Evolutionary conservation across 192 early-diverging fungal species (phyloP).

Genomic region (Rhizophagus clarus): DNA sequence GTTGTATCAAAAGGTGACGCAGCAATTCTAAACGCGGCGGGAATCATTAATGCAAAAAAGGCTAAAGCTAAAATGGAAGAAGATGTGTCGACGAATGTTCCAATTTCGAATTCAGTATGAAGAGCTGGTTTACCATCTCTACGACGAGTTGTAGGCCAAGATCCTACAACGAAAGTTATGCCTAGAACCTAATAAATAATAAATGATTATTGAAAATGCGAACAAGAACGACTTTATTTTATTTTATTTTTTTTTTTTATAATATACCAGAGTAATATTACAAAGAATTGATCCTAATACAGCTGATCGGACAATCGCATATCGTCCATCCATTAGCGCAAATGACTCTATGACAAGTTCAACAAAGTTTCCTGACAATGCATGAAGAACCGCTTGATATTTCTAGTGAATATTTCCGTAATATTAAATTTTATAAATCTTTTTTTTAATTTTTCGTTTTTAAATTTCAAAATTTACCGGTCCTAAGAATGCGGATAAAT

Average conservation of each 20-base stretch:
- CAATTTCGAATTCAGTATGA: not conserved
- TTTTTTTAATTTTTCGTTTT: not conserved
- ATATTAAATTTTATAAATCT: too few species aligned
- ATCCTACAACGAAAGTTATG: conserved; percentile 76
- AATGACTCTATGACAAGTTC: conserved; percentile 40
- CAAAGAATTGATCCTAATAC: conserved; percentile 89
- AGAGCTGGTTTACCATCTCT: conserved; percentile 38
- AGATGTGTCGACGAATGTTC: conserved; percentile 56
- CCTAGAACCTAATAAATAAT: conserved; percentile 54
- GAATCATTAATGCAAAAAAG: conserved; percentile 57
- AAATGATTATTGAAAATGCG: not conserved
- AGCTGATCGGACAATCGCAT: conserved; percentile 46
- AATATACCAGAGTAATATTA: conserved; percentile 79
- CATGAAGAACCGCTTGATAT: conserved; percentile 37
- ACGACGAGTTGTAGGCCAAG: conserved; percentile 50
- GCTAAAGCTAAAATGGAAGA: conserved; percentile 59
- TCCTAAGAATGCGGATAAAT: conserved; percentile 3
- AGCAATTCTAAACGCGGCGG: conserved; percentile 60
- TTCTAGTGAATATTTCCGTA: not conserved
- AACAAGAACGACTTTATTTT: too few species aligned
- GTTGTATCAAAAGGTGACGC: conserved; percentile 22
- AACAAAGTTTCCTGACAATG: conserved; percentile 42
- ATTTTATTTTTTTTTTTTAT: not conserved
- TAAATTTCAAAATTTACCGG: not conserved
- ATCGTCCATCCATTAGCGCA: conserved; percentile 33